These are phyloP conservation scores for Gynostemma pentaphyllum DNA, from an alignment of 306 rosid genomes.

Conservation along the genomic window DNA sequence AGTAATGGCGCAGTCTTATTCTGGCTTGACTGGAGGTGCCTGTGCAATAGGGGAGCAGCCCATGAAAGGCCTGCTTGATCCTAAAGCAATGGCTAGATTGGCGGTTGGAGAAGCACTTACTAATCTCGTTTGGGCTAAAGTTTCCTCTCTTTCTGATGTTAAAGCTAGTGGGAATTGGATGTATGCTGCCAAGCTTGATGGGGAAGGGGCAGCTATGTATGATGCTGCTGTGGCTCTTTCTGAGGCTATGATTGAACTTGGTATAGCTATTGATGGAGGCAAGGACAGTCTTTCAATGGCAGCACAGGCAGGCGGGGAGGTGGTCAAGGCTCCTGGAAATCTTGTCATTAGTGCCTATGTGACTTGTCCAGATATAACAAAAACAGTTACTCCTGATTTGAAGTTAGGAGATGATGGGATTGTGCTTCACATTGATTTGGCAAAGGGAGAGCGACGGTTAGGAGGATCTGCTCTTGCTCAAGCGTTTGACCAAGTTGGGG, in stretches of 20 bases:
- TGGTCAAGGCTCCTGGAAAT: slow-evolving; percentile 91
- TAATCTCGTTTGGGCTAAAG: slow-evolving; percentile 90
- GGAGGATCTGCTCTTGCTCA: slow-evolving; percentile 93
- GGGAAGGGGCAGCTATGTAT: slow-evolving; percentile 93
- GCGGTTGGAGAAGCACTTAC: slow-evolving; percentile 95
- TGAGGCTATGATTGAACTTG: slow-evolving; percentile 79
- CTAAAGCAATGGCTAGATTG: slow-evolving; percentile 91
- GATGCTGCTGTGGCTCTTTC: slow-evolving; percentile 70
- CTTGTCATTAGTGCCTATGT: slow-evolving; percentile 84
- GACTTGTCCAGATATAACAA: slow-evolving; percentile 86
- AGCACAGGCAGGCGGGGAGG: slow-evolving; percentile 65
- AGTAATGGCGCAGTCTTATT: slow-evolving; percentile 69
- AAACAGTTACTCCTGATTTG: slow-evolving; percentile 80
- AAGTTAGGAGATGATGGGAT: slow-evolving; percentile 69
- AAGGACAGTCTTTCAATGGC: slow-evolving; percentile 95
- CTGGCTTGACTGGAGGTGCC: slow-evolving; percentile 70
- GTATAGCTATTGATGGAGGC: slow-evolving; percentile 90
- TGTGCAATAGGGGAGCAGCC: slow-evolving; percentile 93
- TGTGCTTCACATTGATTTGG: slow-evolving; percentile 68
- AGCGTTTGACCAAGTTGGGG: slow-evolving; percentile 78
- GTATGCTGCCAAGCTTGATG: slow-evolving; percentile 92
- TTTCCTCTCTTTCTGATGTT: slow-evolving; percentile 75
- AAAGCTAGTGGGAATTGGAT: slow-evolving; percentile 95
- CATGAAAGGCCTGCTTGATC: slow-evolving; percentile 71
- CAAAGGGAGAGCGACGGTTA: slow-evolving; percentile 64